phyloP scores from a whole-genome alignment of 768 basidiomycete species.

The Mycena maculata region DNA sequence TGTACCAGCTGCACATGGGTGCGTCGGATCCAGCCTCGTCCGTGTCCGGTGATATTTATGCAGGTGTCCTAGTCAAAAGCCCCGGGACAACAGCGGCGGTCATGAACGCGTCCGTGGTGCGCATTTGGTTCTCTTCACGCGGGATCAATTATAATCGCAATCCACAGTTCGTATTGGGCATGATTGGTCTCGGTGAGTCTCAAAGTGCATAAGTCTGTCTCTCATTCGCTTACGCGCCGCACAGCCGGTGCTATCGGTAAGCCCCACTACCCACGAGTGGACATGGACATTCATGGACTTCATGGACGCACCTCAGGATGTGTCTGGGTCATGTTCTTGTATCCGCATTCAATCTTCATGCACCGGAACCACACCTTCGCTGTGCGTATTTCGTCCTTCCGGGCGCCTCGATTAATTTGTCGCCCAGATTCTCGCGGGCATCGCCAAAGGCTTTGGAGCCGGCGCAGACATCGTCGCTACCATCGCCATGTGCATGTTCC shows the following conservation, averaged over 20 bases:
- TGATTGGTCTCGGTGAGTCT: not conserved
- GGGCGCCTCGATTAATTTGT: not conserved
- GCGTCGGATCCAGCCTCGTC: not conserved
- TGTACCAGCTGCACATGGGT: slow-evolving; percentile 53
- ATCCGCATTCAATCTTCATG: slow-evolving; percentile 14
- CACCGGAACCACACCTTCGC: slow-evolving; percentile 22
- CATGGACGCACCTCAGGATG: no score
- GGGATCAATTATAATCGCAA: not conserved
- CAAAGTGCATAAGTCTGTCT: not conserved
- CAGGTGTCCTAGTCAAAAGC: not conserved
- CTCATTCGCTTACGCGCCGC: not conserved
- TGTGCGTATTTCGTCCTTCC: slow-evolving; percentile 28
- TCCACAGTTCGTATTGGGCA: not conserved
- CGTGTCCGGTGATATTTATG: not conserved
- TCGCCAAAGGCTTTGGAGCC: slow-evolving; percentile 57
- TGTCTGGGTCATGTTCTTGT: slow-evolving; percentile 20
- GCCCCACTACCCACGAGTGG: no score
- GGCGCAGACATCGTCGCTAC: slow-evolving; percentile 58
- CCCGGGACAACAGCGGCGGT: not conserved
- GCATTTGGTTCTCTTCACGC: not conserved
- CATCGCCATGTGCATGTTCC: slow-evolving; percentile 55
- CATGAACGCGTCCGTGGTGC: not conserved
- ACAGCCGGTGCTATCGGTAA: not conserved
- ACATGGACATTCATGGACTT: no score
- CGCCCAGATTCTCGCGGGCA: slow-evolving; percentile 54